Base-by-base conservation (phyloP, 495 filamentous ascomycete genomes). In the Hamigera avellanea region DNA sequence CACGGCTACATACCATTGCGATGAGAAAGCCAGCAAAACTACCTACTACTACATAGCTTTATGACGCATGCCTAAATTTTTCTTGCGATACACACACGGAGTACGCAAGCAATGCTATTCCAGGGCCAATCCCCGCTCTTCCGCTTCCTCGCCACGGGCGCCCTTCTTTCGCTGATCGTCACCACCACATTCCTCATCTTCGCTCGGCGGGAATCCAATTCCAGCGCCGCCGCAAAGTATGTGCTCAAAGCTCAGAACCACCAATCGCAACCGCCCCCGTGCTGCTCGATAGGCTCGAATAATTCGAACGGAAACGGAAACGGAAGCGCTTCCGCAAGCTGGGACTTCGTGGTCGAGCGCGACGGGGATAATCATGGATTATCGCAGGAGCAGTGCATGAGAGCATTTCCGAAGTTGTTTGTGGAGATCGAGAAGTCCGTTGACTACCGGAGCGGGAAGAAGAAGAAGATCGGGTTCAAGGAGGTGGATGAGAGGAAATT, bases 341-440 rank as follows among this genome's bases (percentile, higher is more conserved):
- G 61, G 61, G 49, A 58, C 7, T 67, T 63, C 40, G 12, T 35
- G 0, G 49, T 49, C 6, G 40, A 44, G 32, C 49, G 56, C 13
- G 59, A 67, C 48, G 59, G 42, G 19, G 40, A 56, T 36, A 60
- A 67, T 32, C 49, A 64, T 29, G 57, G 57, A 6, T 44, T 71
- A 8, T 60, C 53, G 8, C 52, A 56, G 15, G 50, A 45, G 32
- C 63, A 69, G 35, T 71, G 66, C 37, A 49, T 42, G 4, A 29
- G 25, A 14, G 64, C 66, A 1, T 71, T 71, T 28, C 67, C 66
- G 3, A 64, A 58, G 33, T 36, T 71, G 3, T 71, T 64, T 36
- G 39, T 40, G 13, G 67, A 71, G 34, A 43, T 64, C n/a, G 54
- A 65, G 14, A 57, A 62, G 36, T 55, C 60, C 12, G 57, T 47